Evolutionary conservation across 495 filamentous ascomycete genomes (phyloP).

Genomic region (Amorphotheca resinae): DNA sequence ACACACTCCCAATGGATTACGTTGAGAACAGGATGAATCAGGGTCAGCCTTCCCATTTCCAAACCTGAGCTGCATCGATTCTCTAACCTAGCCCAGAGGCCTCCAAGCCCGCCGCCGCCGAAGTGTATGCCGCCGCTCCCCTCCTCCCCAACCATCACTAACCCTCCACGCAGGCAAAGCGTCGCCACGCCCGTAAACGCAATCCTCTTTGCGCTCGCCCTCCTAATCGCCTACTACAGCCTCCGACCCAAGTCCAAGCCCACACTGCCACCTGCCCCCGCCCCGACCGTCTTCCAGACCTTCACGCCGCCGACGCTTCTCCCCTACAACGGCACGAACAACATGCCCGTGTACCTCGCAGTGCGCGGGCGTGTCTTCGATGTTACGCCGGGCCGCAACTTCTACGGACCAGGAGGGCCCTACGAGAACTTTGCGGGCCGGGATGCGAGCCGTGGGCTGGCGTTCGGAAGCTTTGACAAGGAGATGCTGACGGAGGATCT

Average conservation of each 20-base stretch:
- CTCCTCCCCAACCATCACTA: conserved; percentile 3
- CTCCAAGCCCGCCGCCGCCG: conserved; percentile 9
- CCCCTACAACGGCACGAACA: conserved; percentile 73
- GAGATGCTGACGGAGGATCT: conserved; percentile 93
- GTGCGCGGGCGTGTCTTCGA: conserved; percentile 92
- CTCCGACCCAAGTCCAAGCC: conserved; percentile 42
- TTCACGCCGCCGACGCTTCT: conserved; percentile 80
- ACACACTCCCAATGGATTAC: conserved; percentile 36
- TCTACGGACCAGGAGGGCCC: conserved; percentile 81
- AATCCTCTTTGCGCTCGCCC: conserved; percentile 55
- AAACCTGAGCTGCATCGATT: conserved; percentile 3
- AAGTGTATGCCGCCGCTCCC: conserved; percentile 12
- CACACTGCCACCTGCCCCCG: conserved; percentile 53
- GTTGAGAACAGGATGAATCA: conserved; percentile 41
- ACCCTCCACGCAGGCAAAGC: conserved; percentile 32
- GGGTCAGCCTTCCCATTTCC: conserved; percentile 20
- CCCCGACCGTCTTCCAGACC: conserved; percentile 73
- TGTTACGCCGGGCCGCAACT: conserved; percentile 58
- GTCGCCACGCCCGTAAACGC: conserved; percentile 71
- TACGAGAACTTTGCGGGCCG: conserved; percentile 81
- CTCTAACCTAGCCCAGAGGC: conserved; percentile 20
- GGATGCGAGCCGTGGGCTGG: conserved; percentile 84
- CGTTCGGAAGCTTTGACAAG: conserved; percentile 87
- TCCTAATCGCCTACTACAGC: conserved; percentile 57
- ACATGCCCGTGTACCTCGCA: conserved; percentile 71